A percentile compares a stretch with the other conserved stretches of the same genome.
phyloP scores from a whole-genome alignment of 140 eudicot genomes.

The Oenanthe javanica region DNA sequence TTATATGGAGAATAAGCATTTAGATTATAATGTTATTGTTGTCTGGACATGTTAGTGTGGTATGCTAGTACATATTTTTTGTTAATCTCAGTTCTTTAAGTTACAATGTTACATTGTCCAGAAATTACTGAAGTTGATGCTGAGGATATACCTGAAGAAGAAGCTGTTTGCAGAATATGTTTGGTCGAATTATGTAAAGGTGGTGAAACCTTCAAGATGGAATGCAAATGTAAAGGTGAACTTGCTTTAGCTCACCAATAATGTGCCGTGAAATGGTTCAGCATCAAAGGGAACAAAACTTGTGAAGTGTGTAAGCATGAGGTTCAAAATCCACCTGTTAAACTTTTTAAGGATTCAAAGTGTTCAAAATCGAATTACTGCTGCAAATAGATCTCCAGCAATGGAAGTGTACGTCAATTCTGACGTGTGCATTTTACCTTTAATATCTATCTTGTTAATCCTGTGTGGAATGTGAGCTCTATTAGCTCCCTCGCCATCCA shows the following conservation, averaged over 20 bases:
- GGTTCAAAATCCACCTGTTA: constrained; percentile 65
- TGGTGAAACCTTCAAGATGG: constrained; percentile 87
- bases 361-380: constrained; percentile 27
- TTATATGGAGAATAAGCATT: not conserved
- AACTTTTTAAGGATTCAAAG: constrained; percentile 78
- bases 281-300: constrained; percentile 83
- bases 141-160: constrained; percentile 96
- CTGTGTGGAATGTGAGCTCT: not conserved
- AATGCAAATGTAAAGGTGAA: constrained; percentile 96
- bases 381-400: constrained; percentile 23
- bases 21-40: not conserved
- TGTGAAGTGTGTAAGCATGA: constrained; percentile 95
- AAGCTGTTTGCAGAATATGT: constrained; percentile 91
- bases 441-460: not conserved
- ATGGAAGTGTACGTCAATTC: constrained; percentile 25
- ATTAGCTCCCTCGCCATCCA: not conserved
- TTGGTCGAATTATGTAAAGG: constrained; percentile 87
- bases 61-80: not conserved
- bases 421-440: not conserved
- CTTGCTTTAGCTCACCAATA: constrained; percentile 95
- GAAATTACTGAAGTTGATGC: constrained; percentile 39
- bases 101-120: constrained; percentile 10
- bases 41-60: not conserved
- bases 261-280: constrained; percentile 90
- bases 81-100: not conserved